phyloP scores from a whole-genome alignment of 2,329 filamentous ascomycete species.

The Hypoxylon sp. region DNA sequence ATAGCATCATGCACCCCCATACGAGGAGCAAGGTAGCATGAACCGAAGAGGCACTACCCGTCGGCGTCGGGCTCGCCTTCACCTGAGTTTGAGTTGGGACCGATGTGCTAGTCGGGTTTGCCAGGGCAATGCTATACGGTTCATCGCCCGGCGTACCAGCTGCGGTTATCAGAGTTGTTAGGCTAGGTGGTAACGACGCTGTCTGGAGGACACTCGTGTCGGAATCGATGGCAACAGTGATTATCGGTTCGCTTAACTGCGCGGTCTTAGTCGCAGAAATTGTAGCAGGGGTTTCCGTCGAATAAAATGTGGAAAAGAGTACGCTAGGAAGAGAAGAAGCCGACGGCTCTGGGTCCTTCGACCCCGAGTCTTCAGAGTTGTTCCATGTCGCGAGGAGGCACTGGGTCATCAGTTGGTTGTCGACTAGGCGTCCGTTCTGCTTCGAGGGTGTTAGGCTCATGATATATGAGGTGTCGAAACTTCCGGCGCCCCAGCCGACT shows the following conservation, averaged over 20 bases:
- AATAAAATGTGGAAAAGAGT: slow-evolving; percentile 2
- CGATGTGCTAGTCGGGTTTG: slow-evolving; percentile 16
- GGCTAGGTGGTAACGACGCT: slow-evolving; percentile 14
- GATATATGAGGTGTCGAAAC: slow-evolving; percentile 60
- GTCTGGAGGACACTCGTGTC: slow-evolving; percentile 26
- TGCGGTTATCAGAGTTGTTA: slow-evolving; percentile 41
- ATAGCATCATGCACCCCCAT: slow-evolving; percentile 26
- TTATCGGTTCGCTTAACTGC: slow-evolving; percentile 16
- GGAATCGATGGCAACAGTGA: slow-evolving; percentile 33
- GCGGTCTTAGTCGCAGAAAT: slow-evolving; percentile 8
- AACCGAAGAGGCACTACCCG: slow-evolving; percentile 12
- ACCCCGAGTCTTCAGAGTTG: slow-evolving; percentile 36
- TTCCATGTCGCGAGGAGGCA: slow-evolving; percentile 60
- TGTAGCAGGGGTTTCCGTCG: slow-evolving; percentile 2
- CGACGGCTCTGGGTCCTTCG: slow-evolving; percentile 5
- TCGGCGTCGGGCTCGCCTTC: slow-evolving; percentile 13
- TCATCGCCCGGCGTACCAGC: slow-evolving; percentile 35
- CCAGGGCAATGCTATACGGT: slow-evolving; percentile 33
- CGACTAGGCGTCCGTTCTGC: slow-evolving; percentile 52
- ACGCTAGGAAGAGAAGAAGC: slow-evolving; percentile 6
- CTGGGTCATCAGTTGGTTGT: slow-evolving; percentile 61
- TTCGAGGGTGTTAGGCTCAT: slow-evolving; percentile 60
- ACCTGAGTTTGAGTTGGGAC: neutral
- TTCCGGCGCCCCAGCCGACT: slow-evolving; percentile 63
- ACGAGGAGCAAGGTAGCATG: neutral